phyloP scores from a whole-genome alignment of 306 rosid genomes.

The Glycine tomentella region DNA sequence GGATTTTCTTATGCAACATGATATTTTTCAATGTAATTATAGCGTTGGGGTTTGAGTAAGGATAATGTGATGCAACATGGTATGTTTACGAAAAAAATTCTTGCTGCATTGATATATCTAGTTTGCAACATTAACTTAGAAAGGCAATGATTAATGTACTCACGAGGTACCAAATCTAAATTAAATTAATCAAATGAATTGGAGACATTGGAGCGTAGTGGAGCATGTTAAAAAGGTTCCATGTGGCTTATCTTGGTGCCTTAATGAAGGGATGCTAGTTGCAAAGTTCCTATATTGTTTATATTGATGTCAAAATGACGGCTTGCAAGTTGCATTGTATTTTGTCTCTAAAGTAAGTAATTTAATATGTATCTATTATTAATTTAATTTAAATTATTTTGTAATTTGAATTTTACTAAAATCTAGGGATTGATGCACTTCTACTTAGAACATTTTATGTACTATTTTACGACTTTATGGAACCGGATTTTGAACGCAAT shows the following conservation, averaged over 20 bases:
- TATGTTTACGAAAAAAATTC: background rate
- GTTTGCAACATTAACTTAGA: background rate
- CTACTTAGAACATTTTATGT: background rate
- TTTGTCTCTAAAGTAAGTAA: background rate
- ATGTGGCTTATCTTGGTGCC: background rate
- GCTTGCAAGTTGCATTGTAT: constrained; percentile 18
- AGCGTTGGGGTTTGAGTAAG: background rate
- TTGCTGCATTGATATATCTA: background rate
- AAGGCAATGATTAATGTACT: background rate
- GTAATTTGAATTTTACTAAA: background rate
- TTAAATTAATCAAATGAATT: background rate
- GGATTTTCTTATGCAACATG: constrained; percentile 12
- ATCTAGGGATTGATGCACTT: background rate
- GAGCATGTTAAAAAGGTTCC: constrained; percentile 36
- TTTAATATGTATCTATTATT: background rate
- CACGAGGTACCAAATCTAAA: background rate
- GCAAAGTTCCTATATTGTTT: constrained; percentile 10
- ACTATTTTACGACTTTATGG: too few species aligned
- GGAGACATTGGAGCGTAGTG: constrained; percentile 1
- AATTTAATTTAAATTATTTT: background rate
- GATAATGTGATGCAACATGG: constrained; percentile 34
- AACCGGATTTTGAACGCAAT: constrained; percentile 6
- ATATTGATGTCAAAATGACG: background rate
- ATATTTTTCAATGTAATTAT: background rate
- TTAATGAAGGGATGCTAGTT: constrained; percentile 19